Conservation (phyloP, 305 asterid species). For the Fraxinus xanthoxyloides region DNA sequence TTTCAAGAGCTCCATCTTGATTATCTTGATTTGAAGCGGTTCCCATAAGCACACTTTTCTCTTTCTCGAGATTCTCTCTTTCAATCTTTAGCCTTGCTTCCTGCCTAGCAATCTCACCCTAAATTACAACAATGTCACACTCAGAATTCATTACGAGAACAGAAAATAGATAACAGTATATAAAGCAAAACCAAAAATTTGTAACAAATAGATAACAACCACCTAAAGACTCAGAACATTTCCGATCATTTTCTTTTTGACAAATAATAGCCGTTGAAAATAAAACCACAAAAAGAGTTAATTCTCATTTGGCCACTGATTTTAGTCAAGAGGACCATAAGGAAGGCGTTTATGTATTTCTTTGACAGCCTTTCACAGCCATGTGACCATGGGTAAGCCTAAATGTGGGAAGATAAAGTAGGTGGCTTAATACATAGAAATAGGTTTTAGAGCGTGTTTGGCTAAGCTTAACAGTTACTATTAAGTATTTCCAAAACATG, state of each 20-base stretch:
- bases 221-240: neutral
- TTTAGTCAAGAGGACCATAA: neutral
- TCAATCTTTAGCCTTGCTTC: slow-evolving; percentile 94
- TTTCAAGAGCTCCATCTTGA: slow-evolving; percentile 99
- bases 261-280: neutral
- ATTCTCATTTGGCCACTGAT: neutral
- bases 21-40: slow-evolving; percentile 97
- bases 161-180: neutral
- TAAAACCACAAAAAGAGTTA: neutral
- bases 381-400: neutral
- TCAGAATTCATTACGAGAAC: neutral
- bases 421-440: neutral
- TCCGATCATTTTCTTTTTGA: neutral
- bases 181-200: neutral
- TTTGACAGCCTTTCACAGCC: neutral
- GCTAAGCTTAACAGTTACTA: neutral
- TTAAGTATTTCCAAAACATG: neutral
- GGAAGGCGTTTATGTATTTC: neutral
- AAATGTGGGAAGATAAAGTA: neutral
- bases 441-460: neutral
- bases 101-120: slow-evolving; percentile 96
- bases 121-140: slow-evolving; percentile 14
- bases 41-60: slow-evolving; percentile 96
- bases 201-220: neutral
- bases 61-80: slow-evolving; percentile 95